Base-by-base conservation (phyloP, 2,329 filamentous ascomycete genomes). In the Ophiocordyceps camponoti-rufipedis region DNA sequence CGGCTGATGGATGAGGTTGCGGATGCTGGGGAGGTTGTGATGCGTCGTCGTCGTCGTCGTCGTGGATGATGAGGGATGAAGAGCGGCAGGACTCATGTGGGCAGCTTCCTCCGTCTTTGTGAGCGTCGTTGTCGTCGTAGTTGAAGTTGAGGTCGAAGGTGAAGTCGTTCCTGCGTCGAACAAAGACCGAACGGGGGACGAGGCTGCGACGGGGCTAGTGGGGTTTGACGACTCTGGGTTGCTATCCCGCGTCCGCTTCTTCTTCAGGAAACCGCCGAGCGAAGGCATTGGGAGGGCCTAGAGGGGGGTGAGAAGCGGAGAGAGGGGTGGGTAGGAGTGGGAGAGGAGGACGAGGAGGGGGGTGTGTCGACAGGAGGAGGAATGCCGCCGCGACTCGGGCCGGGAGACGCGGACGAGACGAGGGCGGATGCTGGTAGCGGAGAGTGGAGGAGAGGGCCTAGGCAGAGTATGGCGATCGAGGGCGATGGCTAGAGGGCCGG, bases 241-340 rank as follows among this genome's bases (percentile, higher is more conserved):
- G 60, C 79, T 83, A 71, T 95, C 87, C 78, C 87, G 93, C 69
- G 87, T 94, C 77, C 87, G 82, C 76, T 94, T 94, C 78, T 94
- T 96, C 77, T 95, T 95, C 62, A 96, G 78, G 62, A 95, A 87
- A 66, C 86, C 84, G 71, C 85, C 86, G 72, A 95, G 77, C 65
- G 78, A 85, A 80, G 88, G 91, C 91, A 98, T 96, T 59, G 58
- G 42, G 42, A 10, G 23, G 23, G 23, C 23, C 23, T 23, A 31
- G 29, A 33, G 33, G 28, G 31, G 14, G 32, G 41, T 28, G 39
- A 33, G 19, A 43, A 31, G 42, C n/a, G 28, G 41, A 29, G 44
- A 18, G 23, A 16, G 31, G 43, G 39, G 39, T 19, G 32, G 19
- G 38, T 23, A 40, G 23, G 23, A 23, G 23, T 3, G 5, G 23